phyloP scores from a whole-genome alignment of 2,329 filamentous ascomycete genomes.

The Botryotinia narcissicola region DNA sequence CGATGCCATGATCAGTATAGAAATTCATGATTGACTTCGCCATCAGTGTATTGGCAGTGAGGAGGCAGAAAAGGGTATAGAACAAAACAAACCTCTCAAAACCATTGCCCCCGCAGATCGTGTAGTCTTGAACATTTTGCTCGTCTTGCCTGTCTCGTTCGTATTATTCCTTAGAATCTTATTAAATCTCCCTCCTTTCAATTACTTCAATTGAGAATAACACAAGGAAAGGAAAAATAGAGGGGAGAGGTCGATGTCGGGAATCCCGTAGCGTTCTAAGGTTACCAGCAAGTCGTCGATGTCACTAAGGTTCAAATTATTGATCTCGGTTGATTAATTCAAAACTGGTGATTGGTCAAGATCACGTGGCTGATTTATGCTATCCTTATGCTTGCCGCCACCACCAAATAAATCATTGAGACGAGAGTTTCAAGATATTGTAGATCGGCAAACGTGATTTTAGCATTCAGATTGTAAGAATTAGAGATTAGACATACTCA shows the following conservation, averaged over 20 bases:
- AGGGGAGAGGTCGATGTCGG: not conserved
- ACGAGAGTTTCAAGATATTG: not conserved
- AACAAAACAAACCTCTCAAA: slow-evolving; percentile 40
- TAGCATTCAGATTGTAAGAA: not conserved
- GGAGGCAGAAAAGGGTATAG: not conserved
- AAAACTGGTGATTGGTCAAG: slow-evolving; percentile 16
- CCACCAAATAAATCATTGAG: not conserved
- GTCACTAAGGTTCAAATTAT: slow-evolving; percentile 9
- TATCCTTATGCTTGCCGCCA: not conserved
- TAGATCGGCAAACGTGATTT: not conserved
- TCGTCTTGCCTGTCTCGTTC: slow-evolving; percentile 19
- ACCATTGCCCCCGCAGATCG: slow-evolving; percentile 45
- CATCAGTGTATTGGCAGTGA: not conserved
- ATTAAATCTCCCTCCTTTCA: not conserved
- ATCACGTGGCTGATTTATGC: slow-evolving; percentile 9
- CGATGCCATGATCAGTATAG: not conserved
- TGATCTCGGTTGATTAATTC: slow-evolving; percentile 22
- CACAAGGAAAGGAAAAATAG: not conserved
- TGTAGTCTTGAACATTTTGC: slow-evolving; percentile 43
- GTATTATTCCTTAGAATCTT: not conserved
- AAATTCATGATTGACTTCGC: not conserved
- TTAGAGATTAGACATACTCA: not conserved
- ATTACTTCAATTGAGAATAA: not conserved
- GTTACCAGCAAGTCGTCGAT: slow-evolving; percentile 15
- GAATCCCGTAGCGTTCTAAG: slow-evolving; percentile 2